These are phyloP conservation scores for Alternaria tenuissima DNA, from an alignment of 2,329 filamentous ascomycete genomes.

Conservation along the genomic window DNA sequence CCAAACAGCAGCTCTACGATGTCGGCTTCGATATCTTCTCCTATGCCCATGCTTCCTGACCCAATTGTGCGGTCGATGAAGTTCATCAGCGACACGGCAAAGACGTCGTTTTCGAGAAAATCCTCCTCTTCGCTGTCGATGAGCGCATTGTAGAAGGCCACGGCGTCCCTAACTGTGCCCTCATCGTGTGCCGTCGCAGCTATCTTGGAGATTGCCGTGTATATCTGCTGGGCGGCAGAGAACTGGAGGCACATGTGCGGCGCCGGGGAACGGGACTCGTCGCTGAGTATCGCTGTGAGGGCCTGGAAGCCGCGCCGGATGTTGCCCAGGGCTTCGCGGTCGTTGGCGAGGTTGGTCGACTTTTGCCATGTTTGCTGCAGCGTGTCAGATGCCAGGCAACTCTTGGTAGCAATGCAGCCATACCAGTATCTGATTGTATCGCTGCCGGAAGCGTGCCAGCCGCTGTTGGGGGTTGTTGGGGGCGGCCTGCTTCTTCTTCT, in stretches of 20 bases:
- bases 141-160: conserved; percentile 86
- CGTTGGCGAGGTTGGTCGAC: conserved; percentile 59
- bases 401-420: not conserved
- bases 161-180: conserved; percentile 82
- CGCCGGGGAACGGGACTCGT: conserved; percentile 86
- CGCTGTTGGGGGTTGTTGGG: conserved; percentile 67
- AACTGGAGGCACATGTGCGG: conserved; percentile 93
- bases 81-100: conserved; percentile 87
- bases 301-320: conserved; percentile 64
- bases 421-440: conserved; percentile 67
- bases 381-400: conserved; percentile 20
- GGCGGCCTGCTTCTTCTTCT: conserved; percentile 61
- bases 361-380: conserved; percentile 68
- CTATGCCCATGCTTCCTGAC: conserved; percentile 74
- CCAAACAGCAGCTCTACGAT: conserved; percentile 95
- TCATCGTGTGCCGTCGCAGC: conserved; percentile 85
- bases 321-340: conserved; percentile 59
- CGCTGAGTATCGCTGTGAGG: conserved; percentile 75
- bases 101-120: conserved; percentile 85
- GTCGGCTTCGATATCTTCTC: conserved; percentile 82
- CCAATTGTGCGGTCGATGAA: conserved; percentile 82
- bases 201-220: conserved; percentile 87
- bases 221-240: conserved; percentile 85
- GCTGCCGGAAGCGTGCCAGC: conserved; percentile 67
- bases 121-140: conserved; percentile 97